Percentiles rank a stretch among this genome's conserved stretches.
Evolutionary conservation across 2,329 filamentous ascomycete genomes (phyloP).

Genomic region (Dactylellina drechsleri): DNA sequence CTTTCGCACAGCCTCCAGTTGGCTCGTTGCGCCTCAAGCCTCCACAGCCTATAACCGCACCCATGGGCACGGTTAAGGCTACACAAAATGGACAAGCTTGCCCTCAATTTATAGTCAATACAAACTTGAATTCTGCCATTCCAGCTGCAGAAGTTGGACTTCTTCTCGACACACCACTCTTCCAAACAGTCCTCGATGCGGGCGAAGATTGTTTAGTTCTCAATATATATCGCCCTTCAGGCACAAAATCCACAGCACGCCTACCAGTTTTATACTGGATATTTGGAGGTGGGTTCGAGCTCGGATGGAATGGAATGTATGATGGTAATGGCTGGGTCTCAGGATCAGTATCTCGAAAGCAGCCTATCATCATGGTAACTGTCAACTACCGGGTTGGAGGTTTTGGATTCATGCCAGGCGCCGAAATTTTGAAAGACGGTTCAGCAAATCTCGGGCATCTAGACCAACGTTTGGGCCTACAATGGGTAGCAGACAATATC

Average conservation of each 20-base stretch:
- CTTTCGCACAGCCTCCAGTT: slow-evolving; percentile 69
- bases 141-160: slow-evolving; percentile 65
- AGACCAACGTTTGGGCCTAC: slow-evolving; percentile 57
- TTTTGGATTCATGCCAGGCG: slow-evolving; percentile 68
- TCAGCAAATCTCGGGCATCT: slow-evolving; percentile 60
- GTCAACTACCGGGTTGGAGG: slow-evolving; percentile 68
- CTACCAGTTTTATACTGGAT: slow-evolving; percentile 78
- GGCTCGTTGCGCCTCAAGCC: slow-evolving; percentile 65
- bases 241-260: slow-evolving; percentile 67
- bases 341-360: slow-evolving; percentile 57
- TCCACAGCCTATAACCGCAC: slow-evolving; percentile 59
- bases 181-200: slow-evolving; percentile 68
- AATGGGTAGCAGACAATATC: slow-evolving; percentile 58
- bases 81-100: slow-evolving; percentile 71
- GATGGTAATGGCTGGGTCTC: slow-evolving; percentile 60
- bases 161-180: slow-evolving; percentile 68
- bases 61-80: slow-evolving; percentile 70
- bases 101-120: slow-evolving; percentile 75
- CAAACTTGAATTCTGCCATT: slow-evolving; percentile 62
- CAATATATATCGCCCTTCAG: slow-evolving; percentile 64
- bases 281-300: slow-evolving; percentile 71
- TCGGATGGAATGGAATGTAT: slow-evolving; percentile 59
- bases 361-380: slow-evolving; percentile 68
- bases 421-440: slow-evolving; percentile 63
- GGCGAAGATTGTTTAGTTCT: slow-evolving; percentile 65